phyloP scores from a whole-genome alignment of 768 basidiomycete genomes.

The Lactarius evosmus region DNA sequence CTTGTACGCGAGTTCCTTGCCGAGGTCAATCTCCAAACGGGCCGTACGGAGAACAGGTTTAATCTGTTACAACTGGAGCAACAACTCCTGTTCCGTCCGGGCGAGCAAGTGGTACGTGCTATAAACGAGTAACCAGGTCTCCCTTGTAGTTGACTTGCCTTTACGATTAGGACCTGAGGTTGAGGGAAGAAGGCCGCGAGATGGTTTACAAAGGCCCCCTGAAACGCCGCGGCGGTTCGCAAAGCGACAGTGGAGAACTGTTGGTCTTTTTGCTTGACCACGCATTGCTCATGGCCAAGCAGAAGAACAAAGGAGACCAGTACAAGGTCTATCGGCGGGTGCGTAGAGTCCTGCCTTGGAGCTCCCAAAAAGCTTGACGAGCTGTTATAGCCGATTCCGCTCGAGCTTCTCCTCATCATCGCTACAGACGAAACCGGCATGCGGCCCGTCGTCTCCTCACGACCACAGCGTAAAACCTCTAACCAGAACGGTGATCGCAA shows the following conservation, averaged over 20 bases:
- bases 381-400: conserved; percentile 77
- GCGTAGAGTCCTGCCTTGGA: conserved; percentile 33
- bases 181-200: conserved; percentile 86
- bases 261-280: conserved; percentile 97
- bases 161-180: conserved; percentile 66
- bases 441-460: conserved; percentile 32
- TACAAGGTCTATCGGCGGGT: conserved; percentile 92
- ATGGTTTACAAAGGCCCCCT: conserved; percentile 87
- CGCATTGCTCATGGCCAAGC: conserved; percentile 89
- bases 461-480: conserved; percentile 45
- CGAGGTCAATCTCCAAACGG: conserved; percentile 90
- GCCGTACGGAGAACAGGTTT: conserved; percentile 94
- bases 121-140: background rate
- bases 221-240: conserved; percentile 73
- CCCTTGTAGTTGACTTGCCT: background rate
- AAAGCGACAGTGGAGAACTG: conserved; percentile 81
- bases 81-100: conserved; percentile 84
- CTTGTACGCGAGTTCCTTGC: conserved; percentile 78
- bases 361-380: conserved; percentile 11
- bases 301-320: conserved; percentile 90
- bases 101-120: conserved; percentile 78
- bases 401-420: conserved; percentile 84
- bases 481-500: conserved; percentile 36
- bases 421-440: conserved; percentile 61
- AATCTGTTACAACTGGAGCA: conserved; percentile 91